Evolutionary conservation across 768 basidiomycete species (phyloP).

Genomic region (Udeniomyces megalosporus): DNA sequence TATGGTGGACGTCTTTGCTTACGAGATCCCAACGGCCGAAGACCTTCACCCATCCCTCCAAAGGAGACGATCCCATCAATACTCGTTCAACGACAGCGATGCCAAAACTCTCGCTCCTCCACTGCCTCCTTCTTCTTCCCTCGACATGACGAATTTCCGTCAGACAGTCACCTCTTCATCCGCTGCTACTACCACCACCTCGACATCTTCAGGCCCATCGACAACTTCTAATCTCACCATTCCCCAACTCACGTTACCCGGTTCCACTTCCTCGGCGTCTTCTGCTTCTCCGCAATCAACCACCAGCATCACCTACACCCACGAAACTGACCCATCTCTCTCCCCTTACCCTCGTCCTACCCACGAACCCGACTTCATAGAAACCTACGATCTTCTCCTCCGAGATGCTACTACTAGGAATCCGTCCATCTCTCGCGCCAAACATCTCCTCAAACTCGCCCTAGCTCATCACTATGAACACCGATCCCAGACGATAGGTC

Average conservation of each 20-base stretch:
- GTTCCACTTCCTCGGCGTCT: neutral
- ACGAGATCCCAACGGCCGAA: neutral
- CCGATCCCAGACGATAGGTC: neutral
- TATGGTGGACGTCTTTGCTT: slow-evolving; percentile 3
- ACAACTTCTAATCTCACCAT: too few species aligned
- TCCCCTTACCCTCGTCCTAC: neutral
- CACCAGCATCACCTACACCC: neutral
- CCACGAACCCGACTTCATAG: neutral
- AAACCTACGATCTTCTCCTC: neutral
- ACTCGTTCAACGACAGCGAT: too few species aligned
- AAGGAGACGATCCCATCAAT: neutral
- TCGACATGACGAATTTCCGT: neutral
- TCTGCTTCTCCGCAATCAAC: neutral
- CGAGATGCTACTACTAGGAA: neutral
- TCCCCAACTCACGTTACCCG: too few species aligned
- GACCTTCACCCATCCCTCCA: neutral
- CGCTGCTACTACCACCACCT: neutral
- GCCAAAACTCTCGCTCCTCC: neutral
- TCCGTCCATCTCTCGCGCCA: neutral
- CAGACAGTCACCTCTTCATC: neutral
- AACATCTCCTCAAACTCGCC: slow-evolving; percentile 4
- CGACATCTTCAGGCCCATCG: too few species aligned
- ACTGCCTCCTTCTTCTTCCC: neutral
- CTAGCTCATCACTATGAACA: slow-evolving; percentile 1
- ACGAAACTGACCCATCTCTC: neutral